A percentile compares a stretch with the other conserved stretches of the same genome.
These are phyloP conservation scores for Penicillium lividum DNA, from an alignment of 495 filamentous ascomycete genomes.

Conservation along the genomic window DNA sequence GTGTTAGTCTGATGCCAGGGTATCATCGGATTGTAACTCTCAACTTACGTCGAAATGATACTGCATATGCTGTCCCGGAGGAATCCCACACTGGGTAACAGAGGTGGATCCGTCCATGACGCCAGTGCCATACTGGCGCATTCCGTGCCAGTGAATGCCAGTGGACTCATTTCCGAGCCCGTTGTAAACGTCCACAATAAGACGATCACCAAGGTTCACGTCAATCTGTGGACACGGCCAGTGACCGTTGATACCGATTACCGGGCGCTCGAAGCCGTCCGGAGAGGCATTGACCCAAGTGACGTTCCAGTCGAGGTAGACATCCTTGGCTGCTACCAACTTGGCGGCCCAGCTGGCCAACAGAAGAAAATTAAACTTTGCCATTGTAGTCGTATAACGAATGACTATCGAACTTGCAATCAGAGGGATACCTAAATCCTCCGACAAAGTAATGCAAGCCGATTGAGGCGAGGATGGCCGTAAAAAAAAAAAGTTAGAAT, in stretches of 20 bases:
- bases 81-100: slow-evolving; percentile 69
- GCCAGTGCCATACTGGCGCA: slow-evolving; percentile 61
- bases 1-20: slow-evolving; percentile 25
- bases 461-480: slow-evolving; percentile 4
- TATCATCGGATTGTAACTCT: background rate
- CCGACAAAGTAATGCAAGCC: slow-evolving; percentile 9
- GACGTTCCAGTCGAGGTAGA: slow-evolving; percentile 66
- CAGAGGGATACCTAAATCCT: slow-evolving; percentile 25
- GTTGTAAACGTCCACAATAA: slow-evolving; percentile 76
- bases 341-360: slow-evolving; percentile 26
- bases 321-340: slow-evolving; percentile 32
- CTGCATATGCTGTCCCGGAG: slow-evolving; percentile 55
- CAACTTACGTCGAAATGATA: slow-evolving; percentile 72
- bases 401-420: slow-evolving; percentile 19
- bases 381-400: slow-evolving; percentile 25
- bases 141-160: slow-evolving; percentile 69
- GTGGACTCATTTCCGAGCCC: slow-evolving; percentile 72
- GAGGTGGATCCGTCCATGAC: slow-evolving; percentile 64
- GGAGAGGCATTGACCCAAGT: slow-evolving; percentile 81
- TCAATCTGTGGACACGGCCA: slow-evolving; percentile 75
- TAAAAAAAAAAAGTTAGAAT: slow-evolving; percentile 11
- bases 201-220: slow-evolving; percentile 67
- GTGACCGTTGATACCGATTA: slow-evolving; percentile 80
- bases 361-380: slow-evolving; percentile 23
- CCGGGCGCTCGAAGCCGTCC: slow-evolving; percentile 68